Percentiles rank a stretch among this genome's conserved stretches.
Conservation (phyloP, 805 yeast species). For the Saturnispora saitoi region DNA sequence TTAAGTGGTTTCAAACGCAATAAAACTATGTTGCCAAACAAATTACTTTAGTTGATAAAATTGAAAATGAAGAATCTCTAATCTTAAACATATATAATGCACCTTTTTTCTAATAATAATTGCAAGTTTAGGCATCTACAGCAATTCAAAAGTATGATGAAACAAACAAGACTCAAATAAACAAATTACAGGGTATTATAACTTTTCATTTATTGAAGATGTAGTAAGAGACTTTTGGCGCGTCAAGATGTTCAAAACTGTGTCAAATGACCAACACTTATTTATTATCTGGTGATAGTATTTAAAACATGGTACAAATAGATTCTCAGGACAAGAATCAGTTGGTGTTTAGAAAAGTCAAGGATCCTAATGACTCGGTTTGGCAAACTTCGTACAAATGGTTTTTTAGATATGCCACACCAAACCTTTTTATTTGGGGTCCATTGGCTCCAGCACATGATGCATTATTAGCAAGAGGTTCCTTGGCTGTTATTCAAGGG, state of each 20-base stretch:
- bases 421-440: constrained; percentile 25
- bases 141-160: no score
- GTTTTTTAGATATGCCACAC: constrained; percentile 23
- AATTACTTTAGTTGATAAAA: no score
- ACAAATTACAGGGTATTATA: no score
- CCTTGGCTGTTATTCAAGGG: constrained; percentile 23
- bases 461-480: constrained; percentile 20
- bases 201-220: no score
- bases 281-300: not conserved
- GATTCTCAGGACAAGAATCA: constrained; percentile 7
- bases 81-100: no score
- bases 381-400: constrained; percentile 16
- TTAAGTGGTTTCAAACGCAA: no score
- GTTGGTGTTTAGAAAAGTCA: constrained; percentile 17
- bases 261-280: not conserved
- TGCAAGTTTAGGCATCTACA: no score
- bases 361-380: constrained; percentile 20
- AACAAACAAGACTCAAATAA: no score
- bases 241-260: not conserved
- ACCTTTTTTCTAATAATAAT: no score
- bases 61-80: no score
- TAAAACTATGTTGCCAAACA: no score
- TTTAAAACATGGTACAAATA: constrained; percentile 11
- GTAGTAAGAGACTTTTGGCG: not conserved
- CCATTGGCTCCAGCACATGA: constrained; percentile 31